Evolutionary conservation across 345 rosid genomes (phyloP), one percentile per base, ranked within the genome.

Genomic region (Triadica sebifera): DNA sequence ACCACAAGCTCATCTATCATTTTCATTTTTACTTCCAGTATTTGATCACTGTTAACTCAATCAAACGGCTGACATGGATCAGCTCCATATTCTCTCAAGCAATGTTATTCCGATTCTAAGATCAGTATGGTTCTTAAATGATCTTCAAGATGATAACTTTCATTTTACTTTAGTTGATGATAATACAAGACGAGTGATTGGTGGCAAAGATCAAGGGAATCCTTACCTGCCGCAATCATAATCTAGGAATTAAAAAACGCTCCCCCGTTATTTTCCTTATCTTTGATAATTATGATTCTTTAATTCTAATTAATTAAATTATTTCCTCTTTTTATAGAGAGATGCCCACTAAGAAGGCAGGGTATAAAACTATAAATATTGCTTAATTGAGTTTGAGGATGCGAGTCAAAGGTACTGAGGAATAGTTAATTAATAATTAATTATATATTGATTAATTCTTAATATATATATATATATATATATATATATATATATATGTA

Each of bases 171-270:
- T 74, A 43, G 13, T 22, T 16, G 37, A 39, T 43, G 24, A 50
- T 12, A 47, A 65, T 25, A 61, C 47, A 67, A 57, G 11, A 51
- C 17, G 84, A 82, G 84, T 67, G 45, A 82, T 75, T 74, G 67
- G 70, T 76, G 86, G 84, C 81, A 73, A 70, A 66, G 77, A 81
- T 77, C 77, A 65, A 74, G 79, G 84, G 82, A 77, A 70, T 73
- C 79, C 69, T 72, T 70, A 83, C 80, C 79, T 77, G 82, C 80
- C 79, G 80, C 82, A 79, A 77, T 77, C 82, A 83, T 80, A 63
- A 76, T 51, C 73, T 57, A 75, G 46, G 72, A 70, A 66, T 72
- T 74, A 45, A 63, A 25, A 65, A 43, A 38, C 12, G 25, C 25
- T 20, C 22, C 2, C 34, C 51, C 67, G 49, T 75, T 56, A 74